Percentiles rank a stretch among this genome's conserved stretches.
These are phyloP conservation scores for Sarocladium brachiariae DNA, from an alignment of 2,329 filamentous ascomycete species.

Conservation along the genomic window DNA sequence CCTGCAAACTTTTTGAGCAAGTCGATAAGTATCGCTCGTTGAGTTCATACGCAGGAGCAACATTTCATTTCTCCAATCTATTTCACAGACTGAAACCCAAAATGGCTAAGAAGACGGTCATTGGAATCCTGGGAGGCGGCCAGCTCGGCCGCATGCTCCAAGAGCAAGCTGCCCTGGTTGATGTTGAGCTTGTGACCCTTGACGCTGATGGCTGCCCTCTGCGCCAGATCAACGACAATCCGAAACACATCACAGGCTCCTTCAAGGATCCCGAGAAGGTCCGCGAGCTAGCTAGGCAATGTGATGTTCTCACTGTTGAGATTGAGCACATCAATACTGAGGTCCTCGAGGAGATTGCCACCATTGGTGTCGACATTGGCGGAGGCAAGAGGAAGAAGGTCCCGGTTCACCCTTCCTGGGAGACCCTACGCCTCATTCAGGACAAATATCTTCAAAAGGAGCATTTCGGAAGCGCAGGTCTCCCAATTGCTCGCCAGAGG, in stretches of 20 bases:
- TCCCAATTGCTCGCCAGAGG: slow-evolving; percentile 67
- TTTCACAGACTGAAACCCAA: too few relatives aligned
- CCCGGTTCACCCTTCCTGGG: slow-evolving; percentile 73
- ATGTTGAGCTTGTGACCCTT: slow-evolving; percentile 71
- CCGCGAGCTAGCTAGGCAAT: slow-evolving; percentile 65
- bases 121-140: slow-evolving; percentile 53
- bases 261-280: slow-evolving; percentile 81
- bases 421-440: slow-evolving; percentile 81
- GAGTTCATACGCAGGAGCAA: too few relatives aligned
- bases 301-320: slow-evolving; percentile 83
- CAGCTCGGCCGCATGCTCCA: slow-evolving; percentile 91
- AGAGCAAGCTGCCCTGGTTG: slow-evolving; percentile 70
- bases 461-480: slow-evolving; percentile 59
- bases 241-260: slow-evolving; percentile 72
- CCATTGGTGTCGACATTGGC: slow-evolving; percentile 51
- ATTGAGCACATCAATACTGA: slow-evolving; percentile 94
- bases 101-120: slow-evolving; percentile 30
- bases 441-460: slow-evolving; percentile 91
- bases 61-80: too few relatives aligned
- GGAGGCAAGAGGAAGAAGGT: slow-evolving; percentile 39
- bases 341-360: slow-evolving; percentile 75
- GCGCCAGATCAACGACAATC: slow-evolving; percentile 75
- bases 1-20: too few relatives aligned
- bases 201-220: slow-evolving; percentile 72
- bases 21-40: too few relatives aligned